Percentiles rank a stretch among this genome's conserved stretches.
Evolutionary conservation across 2,329 filamentous ascomycete species (phyloP).

Genomic region (Fusarium goolgardi): DNA sequence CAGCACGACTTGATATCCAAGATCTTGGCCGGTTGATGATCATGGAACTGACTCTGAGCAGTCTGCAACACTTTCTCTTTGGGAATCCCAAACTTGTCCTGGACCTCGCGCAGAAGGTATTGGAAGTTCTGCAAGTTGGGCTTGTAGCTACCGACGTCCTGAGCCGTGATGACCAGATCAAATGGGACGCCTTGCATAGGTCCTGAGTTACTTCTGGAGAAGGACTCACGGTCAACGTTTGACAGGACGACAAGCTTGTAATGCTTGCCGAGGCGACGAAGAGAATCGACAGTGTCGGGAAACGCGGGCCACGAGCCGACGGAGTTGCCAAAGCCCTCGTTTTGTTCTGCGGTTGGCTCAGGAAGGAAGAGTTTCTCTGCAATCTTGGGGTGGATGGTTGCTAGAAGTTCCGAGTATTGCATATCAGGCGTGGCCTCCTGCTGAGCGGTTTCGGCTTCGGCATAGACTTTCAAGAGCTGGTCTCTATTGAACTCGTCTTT

Average conservation of each 20-base stretch:
- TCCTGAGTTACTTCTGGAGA: constrained; percentile 57
- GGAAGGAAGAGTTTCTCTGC: constrained; percentile 57
- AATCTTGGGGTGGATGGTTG: constrained; percentile 59
- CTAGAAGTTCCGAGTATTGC: constrained; percentile 70
- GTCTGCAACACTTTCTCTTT: constrained; percentile 70
- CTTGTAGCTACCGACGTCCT: constrained; percentile 79
- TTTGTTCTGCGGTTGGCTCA: constrained; percentile 53
- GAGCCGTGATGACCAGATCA: constrained; percentile 73
- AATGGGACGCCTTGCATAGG: constrained; percentile 64
- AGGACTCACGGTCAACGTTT: constrained; percentile 67
- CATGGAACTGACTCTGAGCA: constrained; percentile 76
- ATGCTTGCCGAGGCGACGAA: constrained; percentile 60
- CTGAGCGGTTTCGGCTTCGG: constrained; percentile 61
- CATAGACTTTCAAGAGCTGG: constrained; percentile 56
- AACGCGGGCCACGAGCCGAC: constrained; percentile 70
- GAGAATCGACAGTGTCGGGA: constrained; percentile 66
- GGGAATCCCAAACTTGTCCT: constrained; percentile 65
- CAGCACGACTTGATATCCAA: constrained; percentile 69
- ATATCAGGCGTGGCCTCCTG: constrained; percentile 67
- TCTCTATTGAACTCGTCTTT: constrained; percentile 49
- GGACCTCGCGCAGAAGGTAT: constrained; percentile 67
- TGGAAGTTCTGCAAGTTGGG: constrained; percentile 74
- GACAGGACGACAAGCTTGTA: constrained; percentile 70
- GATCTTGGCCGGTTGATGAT: constrained; percentile 73
- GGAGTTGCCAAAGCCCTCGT: constrained; percentile 62